phyloP scores from a whole-genome alignment of 2,329 filamentous ascomycete species.

The Hymenoscyphus fraxineus region DNA sequence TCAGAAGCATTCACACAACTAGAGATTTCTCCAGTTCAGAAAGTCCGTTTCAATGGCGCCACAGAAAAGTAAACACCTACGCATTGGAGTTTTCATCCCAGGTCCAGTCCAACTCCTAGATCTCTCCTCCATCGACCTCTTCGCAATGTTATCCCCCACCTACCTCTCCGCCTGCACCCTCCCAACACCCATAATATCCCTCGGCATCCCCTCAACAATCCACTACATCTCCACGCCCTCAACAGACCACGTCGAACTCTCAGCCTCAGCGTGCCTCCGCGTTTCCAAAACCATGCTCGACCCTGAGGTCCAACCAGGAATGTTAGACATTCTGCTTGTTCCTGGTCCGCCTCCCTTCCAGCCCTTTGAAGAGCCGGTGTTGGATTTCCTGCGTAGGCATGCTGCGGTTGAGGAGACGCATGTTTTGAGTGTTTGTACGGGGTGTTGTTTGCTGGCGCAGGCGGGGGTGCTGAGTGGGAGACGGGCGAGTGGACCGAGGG shows the following conservation, averaged over 20 bases:
- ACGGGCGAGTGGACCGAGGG: constrained; percentile 45
- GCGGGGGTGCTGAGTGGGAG: constrained; percentile 47
- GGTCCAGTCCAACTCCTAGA: constrained; percentile 47
- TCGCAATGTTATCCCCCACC: constrained; percentile 44
- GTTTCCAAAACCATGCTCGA: constrained; percentile 45
- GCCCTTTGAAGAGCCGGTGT: constrained; percentile 34
- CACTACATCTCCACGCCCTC: constrained; percentile 44
- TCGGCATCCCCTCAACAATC: constrained; percentile 43
- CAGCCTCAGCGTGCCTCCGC: constrained; percentile 38
- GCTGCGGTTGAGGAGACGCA: constrained; percentile 38
- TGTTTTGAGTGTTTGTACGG: constrained; percentile 50
- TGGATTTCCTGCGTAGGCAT: constrained; percentile 45
- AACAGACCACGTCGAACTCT: constrained; percentile 39
- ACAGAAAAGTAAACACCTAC: constrained; percentile 30
- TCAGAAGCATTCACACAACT: neutral
- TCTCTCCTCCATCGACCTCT: constrained; percentile 47
- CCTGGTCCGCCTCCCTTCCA: constrained; percentile 46
- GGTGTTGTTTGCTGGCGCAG: constrained; percentile 45
- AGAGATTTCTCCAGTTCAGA: neutral
- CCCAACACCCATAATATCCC: constrained; percentile 38
- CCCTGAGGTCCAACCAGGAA: constrained; percentile 46
- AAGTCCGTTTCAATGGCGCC: constrained; percentile 23
- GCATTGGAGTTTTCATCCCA: constrained; percentile 51
- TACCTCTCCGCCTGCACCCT: constrained; percentile 41
- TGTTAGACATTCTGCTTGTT: constrained; percentile 48